Evolutionary conservation across 345 rosid species (phyloP), one percentile per base, ranked within the genome.

Genomic region (Hibiscus mutabilis): DNA sequence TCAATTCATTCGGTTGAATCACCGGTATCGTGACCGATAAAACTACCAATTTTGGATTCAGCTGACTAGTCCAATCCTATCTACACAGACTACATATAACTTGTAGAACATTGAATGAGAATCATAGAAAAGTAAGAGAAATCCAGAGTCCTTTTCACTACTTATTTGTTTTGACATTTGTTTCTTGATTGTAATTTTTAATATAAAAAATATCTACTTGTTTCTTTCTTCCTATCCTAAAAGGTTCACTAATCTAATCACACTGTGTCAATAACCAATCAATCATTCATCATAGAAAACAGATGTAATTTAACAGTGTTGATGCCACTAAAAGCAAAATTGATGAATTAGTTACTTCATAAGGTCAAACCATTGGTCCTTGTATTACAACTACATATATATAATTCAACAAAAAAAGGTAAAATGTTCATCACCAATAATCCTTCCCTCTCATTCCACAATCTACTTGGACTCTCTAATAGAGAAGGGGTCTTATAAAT

Each of bases 221-320:
- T 9, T 51, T 51, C 55, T 16, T 51, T 51, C 8, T 51, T 6
- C 55, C 60, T 56, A 11, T 56, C 35, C n/a, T 3, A 5, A 8
- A 60, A 16, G 21, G 24, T 31, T 61, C 66, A 61, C 24, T 3
- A 22, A 57, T 57, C 29, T 22, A n/a, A n/a, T n/a, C 15, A 33
- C 66, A n/a, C n/a, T 3, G 7, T 33, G 4, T 6, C 29, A 56
- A 52, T 22, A 19, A 55, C 59, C 29, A 56, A 22, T 21, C 44
- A 33, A 33, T 35, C 66, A 61, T n/a, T 60, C 66, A 60, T 31
- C 44, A 53, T 53, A n/a, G n/a, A n/a, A n/a, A n/a, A n/a, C n/a
- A n/a, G n/a, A n/a, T n/a, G 25, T 22, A 42, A 13, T 21, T 64
- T 21, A 42, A 22, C 19, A 21, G 33, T 42, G 18, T 42, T 64